These are phyloP conservation scores for Oryza meyeriana DNA, from an alignment of 176 grass and related monocot genomes.

Conservation along the genomic window DNA sequence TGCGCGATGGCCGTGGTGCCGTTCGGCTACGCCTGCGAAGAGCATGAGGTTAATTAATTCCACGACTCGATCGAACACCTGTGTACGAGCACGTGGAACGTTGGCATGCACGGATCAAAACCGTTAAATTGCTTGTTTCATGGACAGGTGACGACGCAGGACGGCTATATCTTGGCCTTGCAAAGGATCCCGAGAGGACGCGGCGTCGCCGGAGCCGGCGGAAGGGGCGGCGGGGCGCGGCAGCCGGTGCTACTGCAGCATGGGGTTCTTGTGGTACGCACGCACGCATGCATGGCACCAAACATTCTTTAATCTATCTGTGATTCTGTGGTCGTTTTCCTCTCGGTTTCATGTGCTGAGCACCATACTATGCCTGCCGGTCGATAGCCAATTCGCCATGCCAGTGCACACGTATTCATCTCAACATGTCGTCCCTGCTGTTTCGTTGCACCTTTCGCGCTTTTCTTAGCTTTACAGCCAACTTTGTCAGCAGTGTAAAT, in stretches of 20 bases:
- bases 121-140: neutral
- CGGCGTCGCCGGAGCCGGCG: neutral
- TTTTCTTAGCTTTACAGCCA: neutral
- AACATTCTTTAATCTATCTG: neutral
- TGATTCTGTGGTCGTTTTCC: neutral
- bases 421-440: neutral
- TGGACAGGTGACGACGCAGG: conserved; percentile 58
- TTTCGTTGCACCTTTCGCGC: neutral
- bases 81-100: neutral
- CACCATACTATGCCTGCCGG: neutral
- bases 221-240: neutral
- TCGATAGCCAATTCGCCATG: no score
- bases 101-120: neutral
- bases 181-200: conserved; percentile 62
- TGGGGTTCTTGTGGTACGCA: conserved; percentile 67
- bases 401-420: neutral
- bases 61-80: neutral
- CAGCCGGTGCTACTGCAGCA: conserved; percentile 91
- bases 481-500: neutral
- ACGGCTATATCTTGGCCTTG: conserved; percentile 77
- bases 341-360: conserved; percentile 2
- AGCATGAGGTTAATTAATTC: conserved; percentile 48
- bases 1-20: conserved; percentile 52
- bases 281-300: neutral
- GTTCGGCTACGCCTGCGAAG: conserved; percentile 68